A percentile compares a stretch with the other conserved stretches of the same genome.
phyloP scores from a whole-genome alignment of 352 stramenopile genomes.

The Globisporangium uncinulatum region DNA sequence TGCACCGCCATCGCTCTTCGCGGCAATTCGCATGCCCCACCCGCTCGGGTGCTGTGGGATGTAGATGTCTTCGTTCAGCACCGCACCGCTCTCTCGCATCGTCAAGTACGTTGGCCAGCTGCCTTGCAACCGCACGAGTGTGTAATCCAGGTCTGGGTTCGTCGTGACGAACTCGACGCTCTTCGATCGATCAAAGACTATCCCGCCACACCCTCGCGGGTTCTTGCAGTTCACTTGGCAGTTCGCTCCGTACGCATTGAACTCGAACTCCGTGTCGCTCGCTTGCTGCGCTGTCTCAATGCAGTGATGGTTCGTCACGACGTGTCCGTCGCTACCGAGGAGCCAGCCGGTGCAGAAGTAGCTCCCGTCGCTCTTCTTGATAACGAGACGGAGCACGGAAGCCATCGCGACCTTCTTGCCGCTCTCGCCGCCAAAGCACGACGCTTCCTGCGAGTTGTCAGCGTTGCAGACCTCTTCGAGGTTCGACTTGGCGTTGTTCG shows the following conservation, averaged over 20 bases:
- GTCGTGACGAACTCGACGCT: slow-evolving; percentile 36
- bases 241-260: slow-evolving; percentile 35
- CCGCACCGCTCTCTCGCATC: slow-evolving; percentile 37
- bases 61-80: slow-evolving; percentile 51
- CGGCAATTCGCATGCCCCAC: slow-evolving; percentile 63
- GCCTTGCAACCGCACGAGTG: slow-evolving; percentile 56
- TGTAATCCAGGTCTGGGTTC: slow-evolving; percentile 42
- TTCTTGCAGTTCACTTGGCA: slow-evolving; percentile 33
- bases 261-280: slow-evolving; percentile 63
- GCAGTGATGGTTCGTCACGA: slow-evolving; percentile 81
- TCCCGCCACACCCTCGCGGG: slow-evolving; percentile 30
- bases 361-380: slow-evolving; percentile 44
- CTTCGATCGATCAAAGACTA: slow-evolving; percentile 16
- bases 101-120: slow-evolving; percentile 62
- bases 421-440: slow-evolving; percentile 29
- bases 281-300: slow-evolving; percentile 43
- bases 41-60: slow-evolving; percentile 56
- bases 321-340: slow-evolving; percentile 64
- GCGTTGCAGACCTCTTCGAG: slow-evolving; percentile 49
- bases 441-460: slow-evolving; percentile 59
- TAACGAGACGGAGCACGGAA: slow-evolving; percentile 51
- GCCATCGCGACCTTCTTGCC: slow-evolving; percentile 21
- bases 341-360: slow-evolving; percentile 78
- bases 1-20: slow-evolving; percentile 28
- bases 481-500: slow-evolving; percentile 20